These are phyloP conservation scores for Thielaviopsis punctulata DNA, from an alignment of 2,329 filamentous ascomycete genomes.

Conservation along the genomic window DNA sequence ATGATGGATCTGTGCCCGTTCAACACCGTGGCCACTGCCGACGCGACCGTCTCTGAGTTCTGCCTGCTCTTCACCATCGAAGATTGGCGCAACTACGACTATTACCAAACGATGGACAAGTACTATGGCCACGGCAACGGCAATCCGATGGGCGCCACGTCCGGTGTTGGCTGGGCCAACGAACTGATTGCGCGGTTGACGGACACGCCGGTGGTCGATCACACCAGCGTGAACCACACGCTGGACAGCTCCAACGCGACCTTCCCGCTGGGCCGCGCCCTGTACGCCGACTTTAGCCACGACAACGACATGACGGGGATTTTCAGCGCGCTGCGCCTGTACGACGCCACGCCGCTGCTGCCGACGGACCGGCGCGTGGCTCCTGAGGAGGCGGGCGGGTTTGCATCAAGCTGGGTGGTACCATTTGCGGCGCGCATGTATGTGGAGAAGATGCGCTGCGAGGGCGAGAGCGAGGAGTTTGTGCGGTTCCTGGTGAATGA, in stretches of 20 bases:
- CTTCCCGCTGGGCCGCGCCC: constrained; percentile 50
- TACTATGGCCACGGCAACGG: constrained; percentile 70
- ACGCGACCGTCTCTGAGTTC: constrained; percentile 45
- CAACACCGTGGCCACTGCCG: constrained; percentile 49
- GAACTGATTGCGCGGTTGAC: constrained; percentile 75
- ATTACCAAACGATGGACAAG: constrained; percentile 63
- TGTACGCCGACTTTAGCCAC: constrained; percentile 86
- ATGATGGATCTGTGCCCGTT: constrained; percentile 87
- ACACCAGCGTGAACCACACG: constrained; percentile 62
- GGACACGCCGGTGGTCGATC: constrained; percentile 46
- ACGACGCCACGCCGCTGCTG: constrained; percentile 44
- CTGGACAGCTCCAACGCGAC: constrained; percentile 49
- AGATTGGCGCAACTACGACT: constrained; percentile 69
- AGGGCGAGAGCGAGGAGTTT: constrained; percentile 40
- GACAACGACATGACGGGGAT: constrained; percentile 74
- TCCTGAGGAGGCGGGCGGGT: constrained; percentile 43
- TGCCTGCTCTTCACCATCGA: constrained; percentile 54
- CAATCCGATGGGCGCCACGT: constrained; percentile 62
- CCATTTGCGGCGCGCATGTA: constrained; percentile 71
- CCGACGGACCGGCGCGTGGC: constrained; percentile 32
- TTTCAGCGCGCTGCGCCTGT: constrained; percentile 61
- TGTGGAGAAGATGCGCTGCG: constrained; percentile 72
- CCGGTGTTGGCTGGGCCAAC: constrained; percentile 76
- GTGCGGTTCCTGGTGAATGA: constrained; percentile 75
- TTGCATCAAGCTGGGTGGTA: constrained; percentile 60